A percentile compares a stretch with the other conserved stretches of the same genome.
phyloP scores from a whole-genome alignment of 176 grass and related monocot genomes.

The Cenchrus fungigraminus region DNA sequence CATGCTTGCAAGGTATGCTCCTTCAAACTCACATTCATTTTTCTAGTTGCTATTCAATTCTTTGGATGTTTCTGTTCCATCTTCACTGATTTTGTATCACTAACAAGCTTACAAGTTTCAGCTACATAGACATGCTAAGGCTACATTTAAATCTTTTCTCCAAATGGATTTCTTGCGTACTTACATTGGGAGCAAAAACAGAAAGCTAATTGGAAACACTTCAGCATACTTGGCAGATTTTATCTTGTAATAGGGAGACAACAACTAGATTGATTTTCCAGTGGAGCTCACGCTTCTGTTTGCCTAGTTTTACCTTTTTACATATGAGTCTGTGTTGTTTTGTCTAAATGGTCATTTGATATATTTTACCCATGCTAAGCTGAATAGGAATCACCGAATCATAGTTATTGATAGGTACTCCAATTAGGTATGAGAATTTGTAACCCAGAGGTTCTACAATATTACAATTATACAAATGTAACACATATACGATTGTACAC shows the following conservation, averaged over 20 bases:
- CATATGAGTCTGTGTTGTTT: neutral
- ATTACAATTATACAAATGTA: neutral
- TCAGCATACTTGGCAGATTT: neutral
- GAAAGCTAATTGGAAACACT: neutral
- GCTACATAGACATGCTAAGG: slow-evolving; percentile 1
- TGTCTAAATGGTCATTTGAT: neutral
- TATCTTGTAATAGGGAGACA: neutral
- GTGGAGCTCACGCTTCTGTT: neutral
- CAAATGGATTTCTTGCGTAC: slow-evolving; percentile 1
- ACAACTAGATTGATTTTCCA: neutral
- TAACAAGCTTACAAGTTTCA: neutral
- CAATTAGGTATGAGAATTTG: neutral
- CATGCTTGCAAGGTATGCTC: slow-evolving; percentile 56
- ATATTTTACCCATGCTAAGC: neutral
- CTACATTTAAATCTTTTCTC: neutral
- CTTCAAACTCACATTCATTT: slow-evolving; percentile 15
- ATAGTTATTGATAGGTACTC: neutral
- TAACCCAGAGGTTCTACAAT: neutral
- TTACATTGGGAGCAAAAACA: neutral
- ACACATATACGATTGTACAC: neutral
- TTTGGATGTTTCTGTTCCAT: slow-evolving; percentile 18
- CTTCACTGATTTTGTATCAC: slow-evolving; percentile 18
- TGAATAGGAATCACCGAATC: neutral
- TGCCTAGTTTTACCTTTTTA: slow-evolving; percentile 2
- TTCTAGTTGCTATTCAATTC: neutral